Base-by-base conservation (phyloP, 129 eudicot genomes). In the Ambrosia trifida region DNA sequence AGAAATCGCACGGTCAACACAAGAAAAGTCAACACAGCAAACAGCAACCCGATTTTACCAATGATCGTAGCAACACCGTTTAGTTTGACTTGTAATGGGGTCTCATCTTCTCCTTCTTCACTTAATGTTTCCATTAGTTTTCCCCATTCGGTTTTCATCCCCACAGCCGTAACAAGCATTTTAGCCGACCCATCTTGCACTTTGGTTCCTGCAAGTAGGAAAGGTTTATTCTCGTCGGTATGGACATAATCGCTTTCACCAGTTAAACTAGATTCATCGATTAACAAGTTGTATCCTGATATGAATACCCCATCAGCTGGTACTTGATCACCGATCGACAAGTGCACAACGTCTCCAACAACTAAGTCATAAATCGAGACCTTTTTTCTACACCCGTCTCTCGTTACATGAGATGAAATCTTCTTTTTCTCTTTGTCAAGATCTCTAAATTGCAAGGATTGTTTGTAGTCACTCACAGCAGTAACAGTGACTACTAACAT, bases 61-160 rank as follows among this genome's bases (percentile, higher is more conserved):
- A 92, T 87, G 54, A 92, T 77, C 14, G 98, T 89, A 44, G 98
- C 98, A 49, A 92, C 96, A 36, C 96, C 96, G 31, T 86, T 91
- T 31, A 89, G 72, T 82, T 89, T 89, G 44, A 86, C 96, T 74
- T 89, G 96, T 68, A 92, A 68, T 0, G 96, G 98, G 6, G 96
- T 92, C 85, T 91, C 96, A 62, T 92, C 95, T 74, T 93, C 88
- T 2, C 88, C 88, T 17, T 84, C 89, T 63, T 89, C 96, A 43
- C 82, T 80, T 45, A 92, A 61, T 7, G 95, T 85, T 73, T 79
- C 95, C 96, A 93, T 89, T 77, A 93, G 72, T 59, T 79, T 83
- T 19, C 95, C 98, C 98, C 98, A 93, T 83, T 89, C 95, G 30
- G 98, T 94, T 78, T 82, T 88, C 97, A 87, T 85, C 54, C 98